These are phyloP conservation scores for Trichoderma gamsii DNA, from an alignment of 495 filamentous ascomycete species.

Conservation along the genomic window DNA sequence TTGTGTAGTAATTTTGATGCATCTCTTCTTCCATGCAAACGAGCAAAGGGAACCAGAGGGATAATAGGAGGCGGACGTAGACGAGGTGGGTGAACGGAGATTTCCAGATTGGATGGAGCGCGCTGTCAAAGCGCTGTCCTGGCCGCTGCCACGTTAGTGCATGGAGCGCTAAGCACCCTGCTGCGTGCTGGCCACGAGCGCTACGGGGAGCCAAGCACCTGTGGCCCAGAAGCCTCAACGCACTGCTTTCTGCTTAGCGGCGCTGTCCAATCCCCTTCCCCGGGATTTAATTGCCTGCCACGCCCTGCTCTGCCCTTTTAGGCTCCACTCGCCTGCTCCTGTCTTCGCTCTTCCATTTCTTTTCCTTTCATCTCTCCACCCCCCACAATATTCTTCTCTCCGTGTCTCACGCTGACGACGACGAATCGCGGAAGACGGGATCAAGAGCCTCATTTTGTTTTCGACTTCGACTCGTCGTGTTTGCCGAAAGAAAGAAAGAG, in stretches of 20 bases:
- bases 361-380: conserved; percentile 4
- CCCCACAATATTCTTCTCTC: conserved; percentile 12
- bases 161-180: too few relatives aligned
- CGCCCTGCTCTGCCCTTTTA: conserved; percentile 11
- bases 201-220: background rate
- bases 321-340: background rate
- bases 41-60: background rate
- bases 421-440: background rate
- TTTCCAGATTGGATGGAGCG: background rate
- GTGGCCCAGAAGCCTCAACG: background rate
- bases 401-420: background rate
- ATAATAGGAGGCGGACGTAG: background rate
- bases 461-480: background rate
- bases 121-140: too few relatives aligned
- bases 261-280: conserved; percentile 4
- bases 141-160: too few relatives aligned
- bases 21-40: background rate
- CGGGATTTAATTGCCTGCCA: conserved; percentile 10
- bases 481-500: background rate
- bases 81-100: background rate
- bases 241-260: background rate
- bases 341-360: background rate
- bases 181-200: background rate
- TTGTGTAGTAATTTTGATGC: background rate
- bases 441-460: background rate